Evolutionary conservation across 2,329 filamentous ascomycete species (phyloP).

Genomic region (Aspergillus sp.): DNA sequence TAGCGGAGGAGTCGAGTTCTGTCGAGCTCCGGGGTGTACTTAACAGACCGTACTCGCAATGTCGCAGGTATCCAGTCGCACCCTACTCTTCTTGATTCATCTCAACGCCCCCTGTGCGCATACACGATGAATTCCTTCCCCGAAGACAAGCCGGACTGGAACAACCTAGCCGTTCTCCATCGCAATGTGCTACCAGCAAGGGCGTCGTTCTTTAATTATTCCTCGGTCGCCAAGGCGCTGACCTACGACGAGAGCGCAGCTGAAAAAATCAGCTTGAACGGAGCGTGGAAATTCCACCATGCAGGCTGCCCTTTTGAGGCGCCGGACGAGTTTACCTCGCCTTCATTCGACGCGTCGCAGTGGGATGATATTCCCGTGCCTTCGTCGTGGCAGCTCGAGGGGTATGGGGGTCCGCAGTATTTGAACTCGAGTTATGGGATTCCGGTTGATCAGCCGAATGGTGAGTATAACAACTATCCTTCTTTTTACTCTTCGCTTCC

Average conservation of each 20-base stretch:
- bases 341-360: neutral
- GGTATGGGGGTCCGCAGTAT: conserved; percentile 69
- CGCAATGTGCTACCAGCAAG: conserved; percentile 59
- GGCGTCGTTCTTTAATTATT: conserved; percentile 59
- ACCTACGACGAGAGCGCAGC: conserved; percentile 36
- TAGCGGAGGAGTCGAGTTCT: no score
- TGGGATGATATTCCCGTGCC: conserved; percentile 59
- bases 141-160: conserved; percentile 11
- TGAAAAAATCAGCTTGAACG: conserved; percentile 50
- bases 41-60: no score
- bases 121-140: neutral
- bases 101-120: no score
- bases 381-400: conserved; percentile 72
- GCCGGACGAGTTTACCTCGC: neutral
- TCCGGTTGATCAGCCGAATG: conserved; percentile 65
- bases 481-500: neutral
- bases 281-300: neutral
- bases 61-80: no score
- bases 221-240: neutral
- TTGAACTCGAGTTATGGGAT: conserved; percentile 71
- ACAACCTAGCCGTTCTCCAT: conserved; percentile 49
- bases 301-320: neutral
- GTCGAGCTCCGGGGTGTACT: no score
- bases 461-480: neutral
- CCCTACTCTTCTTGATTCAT: no score